Conservation (phyloP, 768 basidiomycete species). For the Suillus plorans region DNA sequence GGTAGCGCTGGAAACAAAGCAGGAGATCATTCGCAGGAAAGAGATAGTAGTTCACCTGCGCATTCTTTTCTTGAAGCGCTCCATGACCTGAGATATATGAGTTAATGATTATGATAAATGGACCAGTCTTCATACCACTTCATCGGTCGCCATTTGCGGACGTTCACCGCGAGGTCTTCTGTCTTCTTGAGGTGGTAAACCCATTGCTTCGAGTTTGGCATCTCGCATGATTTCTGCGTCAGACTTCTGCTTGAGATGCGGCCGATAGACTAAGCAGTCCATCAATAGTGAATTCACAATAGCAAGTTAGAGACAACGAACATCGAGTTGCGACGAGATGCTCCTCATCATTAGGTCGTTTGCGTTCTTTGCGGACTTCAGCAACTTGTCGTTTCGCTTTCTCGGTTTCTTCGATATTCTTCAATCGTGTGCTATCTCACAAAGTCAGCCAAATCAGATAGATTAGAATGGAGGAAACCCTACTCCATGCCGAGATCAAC, state of each 20-base stretch:
- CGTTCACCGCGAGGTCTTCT: slow-evolving; percentile 48
- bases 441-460: not conserved
- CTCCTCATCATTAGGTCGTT: slow-evolving; percentile 65
- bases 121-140: slow-evolving; percentile 56
- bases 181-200: slow-evolving; percentile 51
- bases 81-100: slow-evolving; percentile 68
- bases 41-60: slow-evolving; percentile 50
- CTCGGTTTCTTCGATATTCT: slow-evolving; percentile 97
- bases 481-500: slow-evolving; percentile 99
- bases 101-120: slow-evolving; percentile 5
- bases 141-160: slow-evolving; percentile 87
- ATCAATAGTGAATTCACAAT: not conserved
- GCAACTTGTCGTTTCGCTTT: slow-evolving; percentile 88
- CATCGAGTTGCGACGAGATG: slow-evolving; percentile 88
- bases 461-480: slow-evolving; percentile 33
- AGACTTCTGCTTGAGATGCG: slow-evolving; percentile 78
- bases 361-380: slow-evolving; percentile 65
- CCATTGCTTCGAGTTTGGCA: slow-evolving; percentile 86
- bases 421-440: slow-evolving; percentile 69
- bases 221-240: slow-evolving; percentile 87
- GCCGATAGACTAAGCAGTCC: slow-evolving; percentile 70
- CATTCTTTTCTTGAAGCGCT: slow-evolving; percentile 97
- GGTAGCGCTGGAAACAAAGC: not conserved
- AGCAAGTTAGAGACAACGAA: slow-evolving; percentile 38
- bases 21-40: slow-evolving; percentile 3